phyloP scores from a whole-genome alignment of 202 grass and related monocot species.

The Saccharum hybrid region DNA sequence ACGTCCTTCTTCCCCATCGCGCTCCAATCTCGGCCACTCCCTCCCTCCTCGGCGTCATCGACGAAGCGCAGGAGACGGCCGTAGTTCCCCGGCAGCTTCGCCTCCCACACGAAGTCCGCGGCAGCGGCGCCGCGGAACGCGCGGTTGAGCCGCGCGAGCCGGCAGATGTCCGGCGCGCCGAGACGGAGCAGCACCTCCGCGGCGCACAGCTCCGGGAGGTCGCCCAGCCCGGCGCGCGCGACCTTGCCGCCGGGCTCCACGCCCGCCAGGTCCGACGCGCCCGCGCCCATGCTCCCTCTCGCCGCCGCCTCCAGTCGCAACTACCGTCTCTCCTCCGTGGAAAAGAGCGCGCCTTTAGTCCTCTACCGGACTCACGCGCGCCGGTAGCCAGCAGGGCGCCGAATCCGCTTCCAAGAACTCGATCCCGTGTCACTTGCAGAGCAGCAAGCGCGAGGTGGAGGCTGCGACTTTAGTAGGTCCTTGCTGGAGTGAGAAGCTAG shows the following conservation, averaged over 20 bases:
- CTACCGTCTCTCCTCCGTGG: background rate
- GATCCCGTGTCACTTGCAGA: constrained; percentile 6
- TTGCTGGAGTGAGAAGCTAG: background rate
- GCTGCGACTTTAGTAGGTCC: background rate
- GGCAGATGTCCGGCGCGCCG: constrained; percentile 85
- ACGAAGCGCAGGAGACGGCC: constrained; percentile 59
- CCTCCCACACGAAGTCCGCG: constrained; percentile 88
- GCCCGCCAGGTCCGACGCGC: constrained; percentile 58
- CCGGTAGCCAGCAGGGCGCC: background rate
- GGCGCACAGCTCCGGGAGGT: constrained; percentile 82
- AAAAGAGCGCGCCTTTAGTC: constrained; percentile 10
- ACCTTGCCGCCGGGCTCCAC: constrained; percentile 49
- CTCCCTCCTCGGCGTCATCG: background rate
- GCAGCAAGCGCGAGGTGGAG: background rate
- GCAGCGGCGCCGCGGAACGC: constrained; percentile 64
- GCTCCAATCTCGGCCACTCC: constrained; percentile 1
- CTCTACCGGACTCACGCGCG: background rate
- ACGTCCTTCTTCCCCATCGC: constrained; percentile 70
- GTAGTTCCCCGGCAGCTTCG: constrained; percentile 79
- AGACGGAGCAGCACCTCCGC: constrained; percentile 71
- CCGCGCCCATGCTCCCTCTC: constrained; percentile 61
- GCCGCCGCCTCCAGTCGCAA: constrained; percentile 39
- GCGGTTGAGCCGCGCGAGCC: constrained; percentile 63
- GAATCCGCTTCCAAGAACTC: constrained; percentile 26
- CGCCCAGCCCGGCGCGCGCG: constrained; percentile 53